Percentiles rank a stretch among this genome's conserved stretches.
Evolutionary conservation across 179 eudicot genomes (phyloP).

Genomic region (Gypsophila paniculata): DNA sequence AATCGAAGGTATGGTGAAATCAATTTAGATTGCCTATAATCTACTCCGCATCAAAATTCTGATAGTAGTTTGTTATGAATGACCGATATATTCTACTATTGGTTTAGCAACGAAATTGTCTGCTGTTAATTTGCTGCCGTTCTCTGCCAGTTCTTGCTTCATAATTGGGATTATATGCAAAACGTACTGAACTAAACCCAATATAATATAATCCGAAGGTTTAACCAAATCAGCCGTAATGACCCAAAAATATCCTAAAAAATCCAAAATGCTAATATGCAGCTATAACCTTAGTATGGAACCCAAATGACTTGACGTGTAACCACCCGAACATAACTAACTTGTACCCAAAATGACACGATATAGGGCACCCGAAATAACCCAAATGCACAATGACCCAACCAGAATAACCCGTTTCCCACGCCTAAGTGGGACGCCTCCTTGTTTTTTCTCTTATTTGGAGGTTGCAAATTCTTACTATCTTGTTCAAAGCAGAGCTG

Average conservation of each 20-base stretch:
- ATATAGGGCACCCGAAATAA: neutral
- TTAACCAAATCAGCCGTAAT: too few relatives aligned
- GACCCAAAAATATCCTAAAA: neutral
- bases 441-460: neutral
- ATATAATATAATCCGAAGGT: too few relatives aligned
- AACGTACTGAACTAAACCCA: too few relatives aligned
- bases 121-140: neutral
- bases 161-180: too few relatives aligned
- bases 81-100: neutral
- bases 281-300: too few relatives aligned
- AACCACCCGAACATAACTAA: neutral
- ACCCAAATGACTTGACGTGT: too few relatives aligned
- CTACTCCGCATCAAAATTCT: too few relatives aligned
- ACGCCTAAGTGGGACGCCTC: too few relatives aligned
- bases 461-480: slow-evolving; percentile 8
- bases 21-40: neutral
- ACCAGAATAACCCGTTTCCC: neutral
- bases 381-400: neutral
- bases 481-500: slow-evolving; percentile 30
- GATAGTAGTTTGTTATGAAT: neutral
- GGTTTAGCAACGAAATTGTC: neutral
- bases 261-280: too few relatives aligned
- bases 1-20: slow-evolving; percentile 12
- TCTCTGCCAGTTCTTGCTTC: neutral
- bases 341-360: neutral